These are phyloP conservation scores for Thalia dealbata DNA, from an alignment of 176 grass and related monocot species.

Conservation along the genomic window DNA sequence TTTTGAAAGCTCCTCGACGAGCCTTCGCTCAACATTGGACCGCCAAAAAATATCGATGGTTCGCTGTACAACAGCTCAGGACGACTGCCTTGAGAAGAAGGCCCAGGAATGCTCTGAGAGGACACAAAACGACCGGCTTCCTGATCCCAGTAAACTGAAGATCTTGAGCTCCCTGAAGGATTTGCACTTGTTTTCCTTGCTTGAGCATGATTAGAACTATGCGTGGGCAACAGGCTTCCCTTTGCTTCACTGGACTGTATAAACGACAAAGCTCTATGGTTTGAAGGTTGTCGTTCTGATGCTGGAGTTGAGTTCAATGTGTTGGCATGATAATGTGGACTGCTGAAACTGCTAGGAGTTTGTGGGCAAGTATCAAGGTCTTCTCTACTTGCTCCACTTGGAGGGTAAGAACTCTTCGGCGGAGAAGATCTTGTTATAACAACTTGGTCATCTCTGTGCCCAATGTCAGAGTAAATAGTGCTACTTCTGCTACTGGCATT, in stretches of 20 bases:
- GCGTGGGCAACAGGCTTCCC: slow-evolving; percentile 6
- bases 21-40: slow-evolving; percentile 38
- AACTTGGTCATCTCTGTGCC: neutral
- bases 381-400: slow-evolving; percentile 14
- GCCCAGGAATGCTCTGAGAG: slow-evolving; percentile 24
- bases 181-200: slow-evolving; percentile 20
- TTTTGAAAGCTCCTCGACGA: slow-evolving; percentile 58
- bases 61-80: slow-evolving; percentile 27
- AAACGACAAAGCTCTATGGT: slow-evolving; percentile 45
- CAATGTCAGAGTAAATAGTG: slow-evolving; percentile 3
- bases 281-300: slow-evolving; percentile 35
- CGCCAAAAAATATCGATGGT: slow-evolving; percentile 19
- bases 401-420: slow-evolving; percentile 11
- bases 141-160: slow-evolving; percentile 21
- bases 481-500: slow-evolving; percentile 24
- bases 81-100: slow-evolving; percentile 30
- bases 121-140: slow-evolving; percentile 23
- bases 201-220: slow-evolving; percentile 16
- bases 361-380: slow-evolving; percentile 15
- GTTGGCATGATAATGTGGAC: neutral
- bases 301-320: slow-evolving; percentile 26
- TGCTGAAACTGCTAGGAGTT: slow-evolving; percentile 16
- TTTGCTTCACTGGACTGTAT: slow-evolving; percentile 25
- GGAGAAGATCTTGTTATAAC: slow-evolving; percentile 5
- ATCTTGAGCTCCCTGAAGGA: slow-evolving; percentile 24